Percentiles rank a stretch among this genome's conserved stretches.
These are phyloP conservation scores for Podospora australis DNA, from an alignment of 495 filamentous ascomycete species.

Conservation along the genomic window DNA sequence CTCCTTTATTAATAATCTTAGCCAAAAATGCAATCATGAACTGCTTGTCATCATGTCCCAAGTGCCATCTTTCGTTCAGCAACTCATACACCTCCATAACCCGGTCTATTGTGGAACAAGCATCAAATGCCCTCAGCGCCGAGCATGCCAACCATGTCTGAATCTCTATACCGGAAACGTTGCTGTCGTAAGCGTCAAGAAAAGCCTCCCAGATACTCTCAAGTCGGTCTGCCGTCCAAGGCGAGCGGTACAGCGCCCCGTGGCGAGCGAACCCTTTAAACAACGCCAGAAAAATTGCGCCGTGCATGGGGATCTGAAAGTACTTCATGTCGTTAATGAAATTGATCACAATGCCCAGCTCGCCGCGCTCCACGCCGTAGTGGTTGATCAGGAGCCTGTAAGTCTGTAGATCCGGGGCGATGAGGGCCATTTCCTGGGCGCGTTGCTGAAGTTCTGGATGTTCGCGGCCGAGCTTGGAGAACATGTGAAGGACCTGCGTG, in stretches of 20 bases:
- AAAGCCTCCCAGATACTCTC: conserved; percentile 40
- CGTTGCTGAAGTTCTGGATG: conserved; percentile 34
- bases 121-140: conserved; percentile 41
- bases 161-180: conserved; percentile 33
- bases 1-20: conserved; percentile 10
- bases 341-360: conserved; percentile 48
- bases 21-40: conserved; percentile 34
- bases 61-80: conserved; percentile 32
- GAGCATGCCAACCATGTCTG: conserved; percentile 45
- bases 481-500: conserved; percentile 50
- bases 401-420: conserved; percentile 57
- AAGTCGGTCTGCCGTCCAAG: conserved; percentile 49
- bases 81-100: conserved; percentile 37
- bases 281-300: conserved; percentile 57
- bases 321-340: conserved; percentile 61
- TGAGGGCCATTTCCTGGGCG: conserved; percentile 48
- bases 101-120: conserved; percentile 28
- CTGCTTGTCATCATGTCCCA: conserved; percentile 22
- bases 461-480: conserved; percentile 36
- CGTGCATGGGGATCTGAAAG: conserved; percentile 51
- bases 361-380: conserved; percentile 45
- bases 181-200: conserved; percentile 34
- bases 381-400: conserved; percentile 59
- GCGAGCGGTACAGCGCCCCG: conserved; percentile 53
- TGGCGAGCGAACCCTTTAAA: conserved; percentile 71